Percentiles rank a stretch among this genome's conserved stretches.
Conservation (phyloP, 441 rosid genomes). For the Populus hybrid region DNA sequence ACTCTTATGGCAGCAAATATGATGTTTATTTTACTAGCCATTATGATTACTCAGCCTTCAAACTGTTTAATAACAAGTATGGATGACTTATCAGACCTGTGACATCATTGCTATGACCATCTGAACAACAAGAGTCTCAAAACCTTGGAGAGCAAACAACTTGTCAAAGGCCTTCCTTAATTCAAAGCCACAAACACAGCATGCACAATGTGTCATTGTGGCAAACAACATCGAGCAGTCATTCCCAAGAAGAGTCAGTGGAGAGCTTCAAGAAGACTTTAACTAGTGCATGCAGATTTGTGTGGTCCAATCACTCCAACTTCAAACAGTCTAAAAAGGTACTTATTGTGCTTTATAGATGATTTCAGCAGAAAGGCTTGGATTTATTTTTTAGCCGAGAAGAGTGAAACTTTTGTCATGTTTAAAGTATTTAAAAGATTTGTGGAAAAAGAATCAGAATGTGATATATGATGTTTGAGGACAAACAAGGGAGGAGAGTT, state of each 20-base stretch:
- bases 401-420: not conserved
- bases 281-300: not conserved
- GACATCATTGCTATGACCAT: not conserved
- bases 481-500: not conserved
- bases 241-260: not conserved
- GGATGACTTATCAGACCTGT: not conserved
- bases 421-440: not conserved
- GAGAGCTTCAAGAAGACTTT: not conserved
- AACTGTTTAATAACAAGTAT: not conserved
- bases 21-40: not conserved
- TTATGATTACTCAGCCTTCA: not conserved
- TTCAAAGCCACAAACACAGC: no score
- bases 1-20: fast-evolving
- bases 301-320: not conserved
- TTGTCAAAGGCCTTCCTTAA: not conserved
- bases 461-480: fast-evolving
- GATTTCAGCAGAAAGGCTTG: not conserved
- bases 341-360: not conserved
- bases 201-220: fast-evolving
- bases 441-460: not conserved
- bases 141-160: no score
- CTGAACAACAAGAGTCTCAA: not conserved
- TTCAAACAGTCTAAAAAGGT: not conserved
- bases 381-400: not conserved
- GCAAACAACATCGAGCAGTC: not conserved